Conservation (phyloP, 768 basidiomycete species). For the Gymnopilus junonius region DNA sequence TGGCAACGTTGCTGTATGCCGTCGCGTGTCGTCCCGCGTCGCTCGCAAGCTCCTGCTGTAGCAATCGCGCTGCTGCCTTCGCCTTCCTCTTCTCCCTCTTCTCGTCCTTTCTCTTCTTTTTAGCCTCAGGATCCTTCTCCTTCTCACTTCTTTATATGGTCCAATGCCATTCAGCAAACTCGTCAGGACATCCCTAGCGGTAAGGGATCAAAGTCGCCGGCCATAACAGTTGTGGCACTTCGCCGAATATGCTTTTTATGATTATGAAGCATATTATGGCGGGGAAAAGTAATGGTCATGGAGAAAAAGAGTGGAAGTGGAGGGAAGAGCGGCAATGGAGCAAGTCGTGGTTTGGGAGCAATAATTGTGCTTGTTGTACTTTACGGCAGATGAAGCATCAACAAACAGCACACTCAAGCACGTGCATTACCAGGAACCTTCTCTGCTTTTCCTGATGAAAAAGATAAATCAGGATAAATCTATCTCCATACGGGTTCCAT, state of each 20-base stretch:
- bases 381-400: conserved; percentile 54
- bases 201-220: conserved; percentile 72
- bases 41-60: conserved; percentile 35
- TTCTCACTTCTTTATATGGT: conserved; percentile 67
- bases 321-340: conserved; percentile 48
- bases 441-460: conserved; percentile 36
- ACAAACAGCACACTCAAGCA: conserved; percentile 50
- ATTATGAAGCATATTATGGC: conserved; percentile 31
- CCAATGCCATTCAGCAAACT: conserved; percentile 78
- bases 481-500: conserved; percentile 40
- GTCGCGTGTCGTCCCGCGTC: conserved; percentile 34
- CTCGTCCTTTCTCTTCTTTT: conserved; percentile 59
- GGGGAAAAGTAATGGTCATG: conserved; percentile 27
- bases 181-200: conserved; percentile 78
- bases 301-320: conserved; percentile 32
- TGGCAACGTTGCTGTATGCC: conserved; percentile 27
- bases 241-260: conserved; percentile 52
- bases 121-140: conserved; percentile 51
- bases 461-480: conserved; percentile 40
- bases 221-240: conserved; percentile 76
- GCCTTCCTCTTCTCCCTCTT: conserved; percentile 47
- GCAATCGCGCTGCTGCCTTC: conserved; percentile 35
- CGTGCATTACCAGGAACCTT: conserved; percentile 51
- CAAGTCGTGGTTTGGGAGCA: conserved; percentile 55
- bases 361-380: conserved; percentile 46